Evolutionary conservation across 2,329 filamentous ascomycete genomes (phyloP), one percentile per base, ranked within the genome.

Genomic region (Grosmannia serpens): DNA sequence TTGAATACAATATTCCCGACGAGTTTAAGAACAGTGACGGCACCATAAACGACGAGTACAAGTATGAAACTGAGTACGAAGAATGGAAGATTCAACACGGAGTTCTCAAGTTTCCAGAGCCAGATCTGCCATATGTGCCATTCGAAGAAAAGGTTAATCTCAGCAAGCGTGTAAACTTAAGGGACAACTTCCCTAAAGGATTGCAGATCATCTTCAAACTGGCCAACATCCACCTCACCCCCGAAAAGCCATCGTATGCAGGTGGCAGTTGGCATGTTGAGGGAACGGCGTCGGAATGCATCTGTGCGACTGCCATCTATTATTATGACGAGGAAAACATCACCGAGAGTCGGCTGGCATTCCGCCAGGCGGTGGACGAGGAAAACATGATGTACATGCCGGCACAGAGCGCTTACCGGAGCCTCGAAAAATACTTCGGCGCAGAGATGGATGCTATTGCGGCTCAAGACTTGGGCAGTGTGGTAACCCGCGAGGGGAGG

Each of bases 161-260:
- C 29, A 17, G 10, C 15, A 35, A 44, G 8, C 58, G 51, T 11
- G 55, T 59, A 3, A 27, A 62, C 41, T 46, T 64, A 7, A n/a
- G 15, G 20, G 24, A 54, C 44, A 11, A 26, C 13, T 62, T 59
- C 24, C 61, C 59, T 11, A 26, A 61, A 2, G 60, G 78, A 2
- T 65, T 87, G 4, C 84, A 88, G 63, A 68, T 87, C 41, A 82
- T 87, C 55, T 77, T 86, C 35, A 86, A 86, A 65, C 72, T 88
- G 62, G 76, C 81, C 1, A 78, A 75, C 41, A 79, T 86, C 55
- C 74, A 84, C 49, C 71, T 86, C 2, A 81, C 76, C 0, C 81
- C 82, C 0, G 77, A 80, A 11, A 77, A 80, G 35, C 78, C 80
- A 0, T 65, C 65, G 0, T 84, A 79, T 61, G 64, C 70, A 0